Evolutionary conservation across 1,284 basidiomycete species (phyloP).

Genomic region (Moesziomyces parantarcticus): DNA sequence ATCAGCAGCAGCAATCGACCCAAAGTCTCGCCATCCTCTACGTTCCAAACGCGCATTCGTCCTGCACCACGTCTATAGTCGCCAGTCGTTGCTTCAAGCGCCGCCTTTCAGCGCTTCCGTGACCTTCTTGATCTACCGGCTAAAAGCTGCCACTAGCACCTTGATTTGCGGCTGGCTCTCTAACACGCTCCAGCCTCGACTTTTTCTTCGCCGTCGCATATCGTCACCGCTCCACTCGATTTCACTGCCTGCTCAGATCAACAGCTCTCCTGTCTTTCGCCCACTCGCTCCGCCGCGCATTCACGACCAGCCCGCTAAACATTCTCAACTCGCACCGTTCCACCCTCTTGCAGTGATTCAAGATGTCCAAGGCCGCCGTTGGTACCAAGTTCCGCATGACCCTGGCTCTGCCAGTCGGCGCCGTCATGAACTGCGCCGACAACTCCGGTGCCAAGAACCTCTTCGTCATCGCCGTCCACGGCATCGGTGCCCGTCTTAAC

Average conservation of each 20-base stretch:
- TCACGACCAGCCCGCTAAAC: conserved; percentile 20
- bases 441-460: conserved; percentile 99
- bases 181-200: no score
- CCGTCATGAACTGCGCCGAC: conserved; percentile 99
- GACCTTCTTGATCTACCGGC: no score
- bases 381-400: conserved; percentile 95
- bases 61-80: no score
- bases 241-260: conserved; percentile 1
- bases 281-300: background rate
- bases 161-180: no score
- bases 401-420: conserved; percentile 86
- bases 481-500: conserved; percentile 95
- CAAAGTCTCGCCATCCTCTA: no score
- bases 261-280: conserved; percentile 9
- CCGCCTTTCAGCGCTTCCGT: no score
- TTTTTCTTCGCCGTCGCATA: no score
- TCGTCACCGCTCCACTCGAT: background rate
- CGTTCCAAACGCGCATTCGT: no score
- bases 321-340: background rate
- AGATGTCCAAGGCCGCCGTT: conserved; percentile 70
- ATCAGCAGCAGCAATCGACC: no score
- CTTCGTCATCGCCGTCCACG: conserved; percentile 88
- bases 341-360: conserved; percentile 38
- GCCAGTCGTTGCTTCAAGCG: no score
- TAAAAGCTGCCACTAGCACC: no score